A percentile compares a stretch with the other conserved stretches of the same genome.
These are phyloP conservation scores for Gastrolobium villosum DNA, from an alignment of 306 rosid genomes.

Conservation along the genomic window DNA sequence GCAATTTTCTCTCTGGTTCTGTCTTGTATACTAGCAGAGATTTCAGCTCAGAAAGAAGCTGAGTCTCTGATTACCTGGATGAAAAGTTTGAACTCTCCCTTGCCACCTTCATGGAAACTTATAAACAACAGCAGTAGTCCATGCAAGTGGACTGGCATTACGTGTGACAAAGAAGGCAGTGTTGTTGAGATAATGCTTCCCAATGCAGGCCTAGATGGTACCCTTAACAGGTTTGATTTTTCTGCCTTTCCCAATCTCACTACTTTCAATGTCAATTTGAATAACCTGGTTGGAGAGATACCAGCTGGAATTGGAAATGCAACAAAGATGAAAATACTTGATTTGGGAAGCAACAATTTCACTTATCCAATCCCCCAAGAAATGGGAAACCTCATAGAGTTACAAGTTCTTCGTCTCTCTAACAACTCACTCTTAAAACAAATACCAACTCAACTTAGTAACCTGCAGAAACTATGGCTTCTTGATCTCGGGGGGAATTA, in stretches of 20 bases:
- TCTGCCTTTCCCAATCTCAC: constrained; percentile 49
- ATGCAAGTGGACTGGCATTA: constrained; percentile 49
- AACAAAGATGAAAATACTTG: constrained; percentile 42
- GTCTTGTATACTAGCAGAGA: not conserved
- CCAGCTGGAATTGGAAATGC: constrained; percentile 43
- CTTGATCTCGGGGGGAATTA: constrained; percentile 42
- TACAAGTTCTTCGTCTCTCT: constrained; percentile 32
- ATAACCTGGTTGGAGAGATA: constrained; percentile 45
- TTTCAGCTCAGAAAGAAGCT: constrained; percentile 48
- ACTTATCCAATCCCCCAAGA: constrained; percentile 38
- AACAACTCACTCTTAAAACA: constrained; percentile 41
- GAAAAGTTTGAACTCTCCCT: constrained; percentile 45
- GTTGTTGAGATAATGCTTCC: constrained; percentile 47
- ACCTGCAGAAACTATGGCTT: constrained; percentile 47
- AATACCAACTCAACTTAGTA: constrained; percentile 48
- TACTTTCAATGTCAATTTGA: constrained; percentile 39
- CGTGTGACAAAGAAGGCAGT: constrained; percentile 33
- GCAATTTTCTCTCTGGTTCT: constrained; percentile 21
- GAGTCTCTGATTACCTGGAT: constrained; percentile 44
- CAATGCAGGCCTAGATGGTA: constrained; percentile 38
- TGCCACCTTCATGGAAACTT: constrained; percentile 42
- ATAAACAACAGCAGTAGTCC: constrained; percentile 18
- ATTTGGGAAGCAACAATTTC: constrained; percentile 45
- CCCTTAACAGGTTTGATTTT: constrained; percentile 48
- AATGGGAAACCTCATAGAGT: constrained; percentile 42